Evolutionary conservation across 495 filamentous ascomycete genomes (phyloP).

Genomic region (Daldinia bambusicola): DNA sequence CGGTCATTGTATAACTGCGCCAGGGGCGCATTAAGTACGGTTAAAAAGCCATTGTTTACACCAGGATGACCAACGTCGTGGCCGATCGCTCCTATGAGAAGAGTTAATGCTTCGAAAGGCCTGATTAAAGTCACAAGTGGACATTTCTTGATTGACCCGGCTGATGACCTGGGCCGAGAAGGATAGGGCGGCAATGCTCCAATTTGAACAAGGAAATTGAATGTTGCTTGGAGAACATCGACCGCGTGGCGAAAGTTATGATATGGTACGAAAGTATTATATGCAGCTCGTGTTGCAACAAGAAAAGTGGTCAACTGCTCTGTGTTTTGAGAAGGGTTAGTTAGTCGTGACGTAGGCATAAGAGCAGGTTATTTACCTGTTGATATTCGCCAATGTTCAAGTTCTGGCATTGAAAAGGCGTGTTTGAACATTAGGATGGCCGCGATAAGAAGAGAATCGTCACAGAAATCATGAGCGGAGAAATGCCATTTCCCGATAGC

Average conservation of each 20-base stretch:
- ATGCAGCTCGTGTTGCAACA: slow-evolving; percentile 83
- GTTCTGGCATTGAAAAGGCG: slow-evolving; percentile 81
- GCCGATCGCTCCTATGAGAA: slow-evolving; percentile 93
- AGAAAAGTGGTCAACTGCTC: slow-evolving; percentile 80
- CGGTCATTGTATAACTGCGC: slow-evolving; percentile 98
- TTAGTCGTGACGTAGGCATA: slow-evolving; percentile 19
- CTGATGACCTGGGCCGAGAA: slow-evolving; percentile 29
- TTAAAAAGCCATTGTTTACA: slow-evolving; percentile 96
- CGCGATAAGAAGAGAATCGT: slow-evolving; percentile 86
- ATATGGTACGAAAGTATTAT: slow-evolving; percentile 96
- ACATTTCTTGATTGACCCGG: slow-evolving; percentile 53
- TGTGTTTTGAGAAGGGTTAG: slow-evolving; percentile 50
- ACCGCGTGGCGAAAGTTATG: slow-evolving; percentile 98
- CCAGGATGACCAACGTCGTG: slow-evolving; percentile 98
- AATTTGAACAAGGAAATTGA: slow-evolving; percentile 88
- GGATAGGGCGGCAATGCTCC: slow-evolving; percentile 78
- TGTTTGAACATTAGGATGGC: slow-evolving; percentile 88
- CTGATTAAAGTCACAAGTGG: slow-evolving; percentile 76
- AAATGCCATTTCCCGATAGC: slow-evolving; percentile 88
- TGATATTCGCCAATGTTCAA: slow-evolving; percentile 80
- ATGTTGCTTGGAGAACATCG: slow-evolving; percentile 93
- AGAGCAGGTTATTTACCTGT: slow-evolving; percentile 64
- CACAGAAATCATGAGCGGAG: slow-evolving; percentile 84
- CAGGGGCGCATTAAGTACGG: slow-evolving; percentile 90
- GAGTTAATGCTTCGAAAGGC: slow-evolving; percentile 87